Conservation (phyloP, 148 eudicot species). For the Camellia granthamiana region DNA sequence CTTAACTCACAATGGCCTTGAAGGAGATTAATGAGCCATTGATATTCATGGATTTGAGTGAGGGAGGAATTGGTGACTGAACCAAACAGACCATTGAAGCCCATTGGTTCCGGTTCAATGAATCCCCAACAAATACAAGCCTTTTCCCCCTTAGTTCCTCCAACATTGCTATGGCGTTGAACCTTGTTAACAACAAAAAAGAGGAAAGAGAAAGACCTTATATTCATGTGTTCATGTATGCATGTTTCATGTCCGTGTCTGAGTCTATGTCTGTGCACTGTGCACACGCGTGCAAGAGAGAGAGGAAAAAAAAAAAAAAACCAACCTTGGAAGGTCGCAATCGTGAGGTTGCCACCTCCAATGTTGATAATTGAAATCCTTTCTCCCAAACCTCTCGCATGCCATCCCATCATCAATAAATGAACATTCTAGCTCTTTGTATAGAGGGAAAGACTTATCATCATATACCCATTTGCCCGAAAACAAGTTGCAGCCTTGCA, state of each 20-base stretch:
- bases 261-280: neutral
- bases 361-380: conserved; percentile 23
- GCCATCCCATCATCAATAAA: conserved; percentile 23
- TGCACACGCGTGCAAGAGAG: neutral
- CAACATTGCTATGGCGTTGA: conserved; percentile 18
- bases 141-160: conserved; percentile 18
- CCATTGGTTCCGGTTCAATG: conserved; percentile 24
- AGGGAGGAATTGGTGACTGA: conserved; percentile 7
- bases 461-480: conserved; percentile 29
- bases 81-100: conserved; percentile 24
- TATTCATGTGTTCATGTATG: neutral
- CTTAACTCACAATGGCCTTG: conserved; percentile 18
- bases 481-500: conserved; percentile 19
- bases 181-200: conserved; percentile 1
- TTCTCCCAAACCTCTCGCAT: conserved; percentile 27
- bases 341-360: conserved; percentile 37
- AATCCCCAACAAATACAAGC: conserved; percentile 25
- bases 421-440: conserved; percentile 18
- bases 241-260: neutral
- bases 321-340: conserved; percentile 25
- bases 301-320: neutral
- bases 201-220: no score
- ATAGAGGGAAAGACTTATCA: conserved; percentile 16
- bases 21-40: conserved; percentile 15
- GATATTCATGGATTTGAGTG: conserved; percentile 11